A percentile compares a stretch with the other conserved stretches of the same genome.
Conservation (phyloP, 2,329 filamentous ascomycete species). For the Aspergillus pseudotamarii region DNA sequence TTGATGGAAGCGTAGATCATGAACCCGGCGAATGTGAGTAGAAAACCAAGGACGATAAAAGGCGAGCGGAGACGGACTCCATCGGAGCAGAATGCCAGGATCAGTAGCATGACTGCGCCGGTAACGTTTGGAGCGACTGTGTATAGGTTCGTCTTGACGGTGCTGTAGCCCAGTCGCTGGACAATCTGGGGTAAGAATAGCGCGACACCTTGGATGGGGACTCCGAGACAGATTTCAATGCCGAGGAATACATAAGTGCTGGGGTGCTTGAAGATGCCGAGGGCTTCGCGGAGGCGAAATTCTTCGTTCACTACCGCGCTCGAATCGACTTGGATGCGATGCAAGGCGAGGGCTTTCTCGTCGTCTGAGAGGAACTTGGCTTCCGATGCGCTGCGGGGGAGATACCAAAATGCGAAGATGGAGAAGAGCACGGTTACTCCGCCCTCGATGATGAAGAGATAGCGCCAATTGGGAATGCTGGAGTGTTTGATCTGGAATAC, state of each 20-base stretch:
- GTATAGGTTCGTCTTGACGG: conserved; percentile 75
- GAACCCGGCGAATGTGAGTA: conserved; percentile 75
- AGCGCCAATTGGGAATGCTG: conserved; percentile 54
- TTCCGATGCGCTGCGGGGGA: conserved; percentile 66
- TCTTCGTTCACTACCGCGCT: conserved; percentile 64
- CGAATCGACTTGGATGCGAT: conserved; percentile 75
- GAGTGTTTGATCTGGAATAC: conserved; percentile 61
- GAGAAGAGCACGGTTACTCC: conserved; percentile 63
- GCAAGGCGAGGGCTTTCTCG: conserved; percentile 69
- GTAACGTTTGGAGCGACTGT: conserved; percentile 79
- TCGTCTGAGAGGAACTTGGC: conserved; percentile 67
- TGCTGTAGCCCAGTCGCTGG: conserved; percentile 53
- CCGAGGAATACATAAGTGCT: conserved; percentile 57
- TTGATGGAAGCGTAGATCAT: conserved; percentile 75
- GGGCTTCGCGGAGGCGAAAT: conserved; percentile 55
- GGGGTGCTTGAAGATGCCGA: conserved; percentile 57
- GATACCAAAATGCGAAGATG: conserved; percentile 68
- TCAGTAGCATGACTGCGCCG: conserved; percentile 70
- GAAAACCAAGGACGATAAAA: conserved; percentile 73
- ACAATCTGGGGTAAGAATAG: conserved; percentile 64
- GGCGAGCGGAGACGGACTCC: conserved; percentile 68
- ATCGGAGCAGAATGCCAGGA: conserved; percentile 74
- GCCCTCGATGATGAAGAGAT: conserved; percentile 61
- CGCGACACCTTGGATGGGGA: conserved; percentile 59
- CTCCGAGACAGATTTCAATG: conserved; percentile 63